Evolutionary conservation across 2,329 filamentous ascomycete species (phyloP).

Genomic region (Torrubiella hemipterigena): DNA sequence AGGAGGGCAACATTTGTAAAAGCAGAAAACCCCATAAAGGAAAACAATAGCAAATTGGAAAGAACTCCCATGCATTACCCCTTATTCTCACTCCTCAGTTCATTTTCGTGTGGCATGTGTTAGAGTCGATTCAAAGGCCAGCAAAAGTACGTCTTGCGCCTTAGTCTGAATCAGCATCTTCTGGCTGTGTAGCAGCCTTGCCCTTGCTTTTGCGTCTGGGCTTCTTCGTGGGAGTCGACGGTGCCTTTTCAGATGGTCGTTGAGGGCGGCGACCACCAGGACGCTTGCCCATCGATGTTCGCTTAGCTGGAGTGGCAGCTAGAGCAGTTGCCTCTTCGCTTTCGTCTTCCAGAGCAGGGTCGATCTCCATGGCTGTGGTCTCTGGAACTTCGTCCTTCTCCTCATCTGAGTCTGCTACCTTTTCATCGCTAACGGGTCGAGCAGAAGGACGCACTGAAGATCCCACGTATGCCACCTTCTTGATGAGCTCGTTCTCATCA

Average conservation of each 20-base stretch:
- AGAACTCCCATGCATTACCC: too few species aligned
- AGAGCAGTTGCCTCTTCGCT: conserved; percentile 10
- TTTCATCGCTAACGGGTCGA: not conserved
- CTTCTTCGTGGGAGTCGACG: too few species aligned
- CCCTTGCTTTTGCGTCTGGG: too few species aligned
- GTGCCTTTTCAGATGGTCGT: conserved; percentile 14
- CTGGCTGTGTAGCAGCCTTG: too few species aligned
- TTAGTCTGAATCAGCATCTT: too few species aligned
- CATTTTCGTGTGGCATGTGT: too few species aligned
- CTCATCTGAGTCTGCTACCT: conserved; percentile 6
- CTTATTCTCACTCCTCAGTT: too few species aligned
- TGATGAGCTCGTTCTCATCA: conserved; percentile 19
- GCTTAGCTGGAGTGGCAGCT: conserved; percentile 14
- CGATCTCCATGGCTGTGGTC: conserved; percentile 18
- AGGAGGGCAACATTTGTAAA: too few species aligned
- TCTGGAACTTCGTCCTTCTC: conserved; percentile 12
- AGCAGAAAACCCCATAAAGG: too few species aligned
- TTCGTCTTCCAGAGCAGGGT: conserved; percentile 16
- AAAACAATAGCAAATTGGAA: too few species aligned
- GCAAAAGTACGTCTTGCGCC: too few species aligned
- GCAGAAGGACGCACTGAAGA: not conserved
- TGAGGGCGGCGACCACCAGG: conserved; percentile 11
- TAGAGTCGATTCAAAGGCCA: too few species aligned
- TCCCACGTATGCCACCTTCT: conserved; percentile 7
- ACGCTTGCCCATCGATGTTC: conserved; percentile 11